Evolutionary conservation across 2,329 filamentous ascomycete genomes (phyloP), one percentile per base, ranked within the genome.

Genomic region (Albifimbria verrucaria): DNA sequence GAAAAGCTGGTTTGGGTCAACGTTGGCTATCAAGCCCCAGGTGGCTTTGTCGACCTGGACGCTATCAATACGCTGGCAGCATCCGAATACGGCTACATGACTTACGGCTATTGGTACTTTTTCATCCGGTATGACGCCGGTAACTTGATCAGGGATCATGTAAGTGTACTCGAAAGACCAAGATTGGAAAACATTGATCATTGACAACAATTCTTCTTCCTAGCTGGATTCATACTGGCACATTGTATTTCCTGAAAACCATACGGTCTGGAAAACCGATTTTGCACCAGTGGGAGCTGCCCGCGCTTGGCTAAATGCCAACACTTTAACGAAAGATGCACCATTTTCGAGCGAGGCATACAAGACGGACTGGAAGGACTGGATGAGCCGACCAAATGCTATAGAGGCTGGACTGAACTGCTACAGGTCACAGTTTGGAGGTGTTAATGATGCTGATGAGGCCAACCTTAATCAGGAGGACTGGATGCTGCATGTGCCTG

Each of bases 171-270:
- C 20, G 4, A 7, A 7, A 7, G 7, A 4, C 7, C 18, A n/a
- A 22, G 4, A 28, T 39, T 39, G 15, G 11, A 5, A 4, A 11
- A n/a, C 12, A 18, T 50, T 45, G 46, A 36, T 39, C 2, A 48
- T 11, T 24, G 20, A 7, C 51, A 21, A 2, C 12, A 5, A 7
- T 21, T 21, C 17, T 10, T n/a, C n/a, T 10, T 10, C n/a, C n/a
- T 20, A 62, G 59, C 50, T 62, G 2, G 59, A 62, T 21, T 62
- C 59, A 20, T 59, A 58, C 17, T 62, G 58, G 20, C 50, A 56
- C n/a, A 26, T 62, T 1, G 59, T 55, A 18, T 62, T 51, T 21
- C 52, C 57, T 1, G 41, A 32, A 2, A 52, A 62, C 12, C 49
- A 47, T 11, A 18, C 12, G 4, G 20, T 45, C 3, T 61, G 59